Evolutionary conservation across 495 filamentous ascomycete species (phyloP), one percentile per base, ranked within the genome.

Genomic region (Lasiosphaeria ovina): DNA sequence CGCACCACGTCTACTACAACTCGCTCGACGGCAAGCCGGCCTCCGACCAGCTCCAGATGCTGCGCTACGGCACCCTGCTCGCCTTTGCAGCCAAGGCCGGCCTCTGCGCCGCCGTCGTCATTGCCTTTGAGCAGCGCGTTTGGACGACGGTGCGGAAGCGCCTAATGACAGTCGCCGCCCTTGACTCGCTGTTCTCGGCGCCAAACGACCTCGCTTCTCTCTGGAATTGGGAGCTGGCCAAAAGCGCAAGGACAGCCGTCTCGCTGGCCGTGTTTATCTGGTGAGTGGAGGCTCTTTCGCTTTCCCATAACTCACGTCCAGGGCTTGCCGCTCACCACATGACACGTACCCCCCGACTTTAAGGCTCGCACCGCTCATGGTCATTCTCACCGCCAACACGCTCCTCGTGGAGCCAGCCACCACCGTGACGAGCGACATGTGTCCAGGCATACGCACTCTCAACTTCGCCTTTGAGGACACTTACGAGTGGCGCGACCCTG

Each of bases 301-400:
- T n/a, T 0, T 57, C 24, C 24, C 24, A 24, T 24, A 24, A 24
- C 24, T 24, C 24, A 24, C 24, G 2, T 24, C 1, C 24, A 24
- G 24, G 24, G 24, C 24, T 24, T 24, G 24, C 24, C 24, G 24
- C 24, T 24, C 24, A 24, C 24, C 24, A 3, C 4, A 9, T 51
- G n/a, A 34, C 38, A 4, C 5, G 32, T 35, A 35, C 40, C 51
- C 0, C 56, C 7, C 51, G 7, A 2, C 24, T 12, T 10, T 6
- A 31, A 70, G 68, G 69, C 8, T 72, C 11, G 68, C 70, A 7
- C 73, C 73, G 0, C 56, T 77, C 34, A 44, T 73, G 33, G 69
- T 77, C 24, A 71, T 77, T 54, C 64, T 75, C 51, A 74, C 73
- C 1, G 65, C 69, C 1, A 74, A 74, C 44, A 77, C 73, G 4